Base-by-base conservation (phyloP, 768 basidiomycete genomes). In the Hygrocybe coccinea region DNA sequence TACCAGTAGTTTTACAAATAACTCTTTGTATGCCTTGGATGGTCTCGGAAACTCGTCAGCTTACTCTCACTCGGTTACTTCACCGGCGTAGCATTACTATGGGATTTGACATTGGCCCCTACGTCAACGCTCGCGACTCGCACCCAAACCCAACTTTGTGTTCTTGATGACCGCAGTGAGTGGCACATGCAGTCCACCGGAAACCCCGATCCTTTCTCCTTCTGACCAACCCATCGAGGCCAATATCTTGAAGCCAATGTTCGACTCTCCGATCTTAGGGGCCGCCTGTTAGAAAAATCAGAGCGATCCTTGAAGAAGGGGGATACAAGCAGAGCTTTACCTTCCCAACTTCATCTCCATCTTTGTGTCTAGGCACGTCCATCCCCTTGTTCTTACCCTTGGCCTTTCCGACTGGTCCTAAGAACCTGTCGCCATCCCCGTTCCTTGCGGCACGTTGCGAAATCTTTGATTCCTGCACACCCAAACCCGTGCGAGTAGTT, bases 211-310 rank as follows among this genome's bases (percentile, higher is more conserved):
- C 11, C 79, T 74, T 39, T 83, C 78, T 0, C 93, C 93, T 62
- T 92, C 89, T 2, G 81, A 67, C 93, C 93, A 95, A 39, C 95
- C 95, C 95, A 97, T 97, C 57, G 80, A 76, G 14, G 86, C 83
- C 59, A 97, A 67, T 83, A 98, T 81, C 72, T 72, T 82, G 74
- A 95, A 97, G 0, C 95, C 95, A 49, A 94, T 64, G 62, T 97
- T 97, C 2, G 81, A 73, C 59, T 80, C 75, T 12, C 81, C 85
- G 52, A 97, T 87, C 72, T 86, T 91, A 1, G 89, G 89, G 12
- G 91, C 91, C 47, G 85, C 85, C 79, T 88, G 65, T 14, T 19
- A 2, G 5, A 22, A 2, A 37, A 37, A 39, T 10, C 8, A 19
- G 22, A 29, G 14, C 3, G 17, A 41, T 33, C 7, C 24, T 5